Base-by-base conservation (phyloP, 345 rosid genomes). In the Cardamine resedifolia region DNA sequence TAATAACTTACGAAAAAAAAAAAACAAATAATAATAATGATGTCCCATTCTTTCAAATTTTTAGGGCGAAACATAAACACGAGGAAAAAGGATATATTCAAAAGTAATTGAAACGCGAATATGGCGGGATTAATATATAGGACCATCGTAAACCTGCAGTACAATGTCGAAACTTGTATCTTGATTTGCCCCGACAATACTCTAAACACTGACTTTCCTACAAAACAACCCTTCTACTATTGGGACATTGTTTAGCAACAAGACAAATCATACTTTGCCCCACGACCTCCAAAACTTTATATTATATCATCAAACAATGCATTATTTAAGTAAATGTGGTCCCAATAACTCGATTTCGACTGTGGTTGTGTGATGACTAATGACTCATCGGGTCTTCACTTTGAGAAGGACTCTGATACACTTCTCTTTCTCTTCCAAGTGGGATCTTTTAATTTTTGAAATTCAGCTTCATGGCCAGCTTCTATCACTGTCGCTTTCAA, bases 111-210 rank as follows among this genome's bases (percentile, higher is more conserved):
- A 60, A 71, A 48, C 67, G 51, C 63, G 76, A 72, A 72, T 49
- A 16, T 72, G 76, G 76, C 76, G 76, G 63, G 70, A 43, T 53
- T 3, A 39, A 21, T n/a, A n/a, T n/a, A n/a, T 27, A 27, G 76
- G 70, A 72, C 70, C 76, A 63, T 44, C 7, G 15, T 41, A 16
- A 64, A 64, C 15, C 70, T 71, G 77, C 70, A 72, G 70, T 72
- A 63, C 70, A 43, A 18, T 73, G 43, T 56, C 1, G 23, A 66
- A 58, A 56, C 38, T 72, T 44, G 33, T 73, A 73, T 56, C 65
- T 65, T 73, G 59, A 73, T 73, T 73, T 66, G 78, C 26, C 10
- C 10, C 66, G 60, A 66, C 77, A 66, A 58, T 47, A 66, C 66
- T 66, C 52, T 66, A 48, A 58, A 66, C 60, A 58, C 72, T 64